These are phyloP conservation scores for Fraxinus angustifolia DNA, from an alignment of 305 asterid genomes.

Conservation along the genomic window DNA sequence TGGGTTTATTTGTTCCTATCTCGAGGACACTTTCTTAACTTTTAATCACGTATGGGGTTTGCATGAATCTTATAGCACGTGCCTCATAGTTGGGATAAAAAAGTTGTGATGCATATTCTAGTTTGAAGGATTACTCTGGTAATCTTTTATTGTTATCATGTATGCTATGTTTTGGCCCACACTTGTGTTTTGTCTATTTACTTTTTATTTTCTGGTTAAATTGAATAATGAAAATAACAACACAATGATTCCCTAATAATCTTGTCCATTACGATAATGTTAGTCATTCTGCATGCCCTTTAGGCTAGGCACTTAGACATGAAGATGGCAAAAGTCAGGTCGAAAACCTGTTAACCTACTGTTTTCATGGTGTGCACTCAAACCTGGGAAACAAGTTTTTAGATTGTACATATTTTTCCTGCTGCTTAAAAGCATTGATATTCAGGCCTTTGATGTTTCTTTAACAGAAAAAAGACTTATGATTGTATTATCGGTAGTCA, in stretches of 20 bases:
- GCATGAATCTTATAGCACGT: not conserved
- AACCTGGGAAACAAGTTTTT: not conserved
- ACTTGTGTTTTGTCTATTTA: not conserved
- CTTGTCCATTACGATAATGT: not conserved
- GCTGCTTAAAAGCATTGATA: not conserved
- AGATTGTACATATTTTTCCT: not conserved
- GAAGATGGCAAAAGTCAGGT: not conserved
- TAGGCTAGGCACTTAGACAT: not conserved
- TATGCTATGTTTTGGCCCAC: not conserved
- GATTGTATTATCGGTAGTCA: not conserved
- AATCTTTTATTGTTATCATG: constrained; percentile 4
- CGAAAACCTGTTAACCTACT: not conserved
- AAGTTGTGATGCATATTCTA: not conserved
- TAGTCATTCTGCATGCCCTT: not conserved
- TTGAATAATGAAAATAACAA: not conserved
- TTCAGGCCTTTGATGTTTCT: not conserved
- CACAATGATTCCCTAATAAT: constrained; percentile 6
- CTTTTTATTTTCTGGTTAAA: not conserved
- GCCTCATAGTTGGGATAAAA: not conserved
- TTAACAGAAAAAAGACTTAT: not conserved
- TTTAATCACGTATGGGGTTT: constrained; percentile 2
- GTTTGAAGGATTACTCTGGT: not conserved
- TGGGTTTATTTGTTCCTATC: not conserved
- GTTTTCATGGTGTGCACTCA: not conserved
- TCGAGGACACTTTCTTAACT: not conserved